Base-by-base conservation (phyloP, 2,329 filamentous ascomycete genomes). In the Aspergillus brunneoviolaceus region DNA sequence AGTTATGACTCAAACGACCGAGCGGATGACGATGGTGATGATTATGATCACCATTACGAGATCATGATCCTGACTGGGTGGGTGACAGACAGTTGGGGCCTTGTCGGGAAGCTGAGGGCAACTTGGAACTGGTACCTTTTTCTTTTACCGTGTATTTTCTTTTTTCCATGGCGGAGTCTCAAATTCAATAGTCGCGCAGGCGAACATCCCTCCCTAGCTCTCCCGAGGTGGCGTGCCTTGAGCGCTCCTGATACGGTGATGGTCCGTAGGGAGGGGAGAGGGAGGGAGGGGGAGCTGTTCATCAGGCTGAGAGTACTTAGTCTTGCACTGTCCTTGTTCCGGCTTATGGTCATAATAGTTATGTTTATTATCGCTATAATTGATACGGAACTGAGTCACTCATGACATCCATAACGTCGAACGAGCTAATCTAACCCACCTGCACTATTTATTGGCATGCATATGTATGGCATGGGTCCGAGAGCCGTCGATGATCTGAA, bases 171-270 rank as follows among this genome's bases (percentile, higher is more conserved):
- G 23, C 48, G 10, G 48, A 11, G 11, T 9, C 23, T 7, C 6
- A 49, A 27, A 49, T 5, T 49, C 52, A 55, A 48, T 48, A 48
- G 42, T 48, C 39, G 27, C 31, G 52, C 6, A n/a, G 39, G 51
- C 21, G 12, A 21, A 25, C 23, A 49, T 25, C 48, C n/a, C 19
- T 49, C 25, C 25, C 29, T n/a, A 50, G 45, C 14, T 23, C 42
- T 33, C 31, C 42, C 53, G 42, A 25, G 42, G 42, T 31, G 51
- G 42, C 42, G 25, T 42, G 42, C 53, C 25, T n/a, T 45, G 31
- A 45, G 53, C 53, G 42, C 53, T 25, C 25, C 52, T 55, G 52
- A 55, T 55, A 55, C 52, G 33, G 10, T 16, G 52, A 48, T 25
- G 53, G 42, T 27, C 29, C 39, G 39, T 29, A 11, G 16, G 35